Percentiles rank a stretch among this genome's conserved stretches.
phyloP scores from a whole-genome alignment of 768 basidiomycete species.

The Lactifluus rugatus region DNA sequence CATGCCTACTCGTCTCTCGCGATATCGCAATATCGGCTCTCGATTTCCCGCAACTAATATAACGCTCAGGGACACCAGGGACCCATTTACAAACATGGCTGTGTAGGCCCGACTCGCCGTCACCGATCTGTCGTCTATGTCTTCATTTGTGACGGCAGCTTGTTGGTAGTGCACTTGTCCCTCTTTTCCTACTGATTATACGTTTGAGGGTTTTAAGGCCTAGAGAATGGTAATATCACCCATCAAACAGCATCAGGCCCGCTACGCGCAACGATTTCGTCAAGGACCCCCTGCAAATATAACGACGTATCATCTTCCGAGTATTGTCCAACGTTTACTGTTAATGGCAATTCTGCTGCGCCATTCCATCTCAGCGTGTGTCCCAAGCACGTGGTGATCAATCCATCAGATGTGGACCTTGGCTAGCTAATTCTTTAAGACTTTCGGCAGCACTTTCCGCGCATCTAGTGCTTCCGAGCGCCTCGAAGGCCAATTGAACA shows the following conservation, averaged over 20 bases:
- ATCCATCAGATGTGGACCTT: conserved; percentile 6
- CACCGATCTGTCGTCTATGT: neutral
- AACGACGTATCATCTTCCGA: neutral
- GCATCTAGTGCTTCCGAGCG: conserved; percentile 9
- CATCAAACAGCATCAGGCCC: neutral
- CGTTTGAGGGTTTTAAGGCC: neutral
- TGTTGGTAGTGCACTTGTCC: neutral
- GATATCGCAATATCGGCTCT: conserved; percentile 8
- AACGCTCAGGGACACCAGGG: conserved; percentile 11
- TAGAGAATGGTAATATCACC: neutral
- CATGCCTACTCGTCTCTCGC: neutral
- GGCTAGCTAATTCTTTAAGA: neutral
- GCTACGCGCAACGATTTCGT: conserved; percentile 4
- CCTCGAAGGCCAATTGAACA: conserved; percentile 8
- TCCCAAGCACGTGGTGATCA: neutral
- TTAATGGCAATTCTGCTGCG: conserved; percentile 6
- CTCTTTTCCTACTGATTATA: neutral
- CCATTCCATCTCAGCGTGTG: conserved; percentile 3
- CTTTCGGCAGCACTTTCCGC: neutral
- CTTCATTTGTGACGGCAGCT: conserved; percentile 5
- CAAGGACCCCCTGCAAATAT: neutral
- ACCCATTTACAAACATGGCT: neutral
- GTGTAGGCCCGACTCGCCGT: conserved; percentile 1
- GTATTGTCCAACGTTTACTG: conserved; percentile 4
- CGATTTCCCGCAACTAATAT: conserved; percentile 3